Conservation (phyloP, 768 basidiomycete genomes). For the Amylocystis lapponica region DNA sequence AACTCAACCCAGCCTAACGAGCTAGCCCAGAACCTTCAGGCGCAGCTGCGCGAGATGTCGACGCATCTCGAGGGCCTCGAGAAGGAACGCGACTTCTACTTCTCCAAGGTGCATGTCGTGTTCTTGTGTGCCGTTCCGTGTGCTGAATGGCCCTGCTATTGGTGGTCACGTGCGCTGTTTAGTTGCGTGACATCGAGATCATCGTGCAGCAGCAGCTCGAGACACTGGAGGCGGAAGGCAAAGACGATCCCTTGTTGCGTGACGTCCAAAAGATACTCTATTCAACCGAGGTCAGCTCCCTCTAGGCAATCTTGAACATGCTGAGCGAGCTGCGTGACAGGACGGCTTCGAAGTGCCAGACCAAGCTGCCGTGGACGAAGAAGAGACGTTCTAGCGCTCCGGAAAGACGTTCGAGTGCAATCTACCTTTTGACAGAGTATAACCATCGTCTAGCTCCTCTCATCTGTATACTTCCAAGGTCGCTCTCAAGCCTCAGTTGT, state of each 20-base stretch:
- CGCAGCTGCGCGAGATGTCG: conserved; percentile 78
- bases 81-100: conserved; percentile 98
- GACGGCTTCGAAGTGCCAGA: conserved; percentile 94
- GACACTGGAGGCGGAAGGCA: conserved; percentile 46
- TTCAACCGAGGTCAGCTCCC: conserved; percentile 74
- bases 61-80: conserved; percentile 84
- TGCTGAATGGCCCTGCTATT: neutral
- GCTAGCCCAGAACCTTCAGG: conserved; percentile 59
- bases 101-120: conserved; percentile 70
- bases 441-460: too few species aligned
- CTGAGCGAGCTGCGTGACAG: conserved; percentile 35
- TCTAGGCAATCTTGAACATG: too few species aligned
- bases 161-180: conserved; percentile 5
- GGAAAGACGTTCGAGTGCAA: too few species aligned
- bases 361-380: conserved; percentile 56
- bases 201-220: conserved; percentile 80
- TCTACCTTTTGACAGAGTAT: too few species aligned
- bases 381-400: conserved; percentile 68
- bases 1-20: conserved; percentile 65
- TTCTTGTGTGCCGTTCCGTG: neutral
- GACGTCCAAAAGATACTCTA: conserved; percentile 93
- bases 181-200: conserved; percentile 97
- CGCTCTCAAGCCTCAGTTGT: neutral
- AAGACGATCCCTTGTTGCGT: conserved; percentile 55
- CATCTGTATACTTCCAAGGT: neutral